Conservation (phyloP, 139 green algal species). For the Haematococcus lacustris region DNA sequence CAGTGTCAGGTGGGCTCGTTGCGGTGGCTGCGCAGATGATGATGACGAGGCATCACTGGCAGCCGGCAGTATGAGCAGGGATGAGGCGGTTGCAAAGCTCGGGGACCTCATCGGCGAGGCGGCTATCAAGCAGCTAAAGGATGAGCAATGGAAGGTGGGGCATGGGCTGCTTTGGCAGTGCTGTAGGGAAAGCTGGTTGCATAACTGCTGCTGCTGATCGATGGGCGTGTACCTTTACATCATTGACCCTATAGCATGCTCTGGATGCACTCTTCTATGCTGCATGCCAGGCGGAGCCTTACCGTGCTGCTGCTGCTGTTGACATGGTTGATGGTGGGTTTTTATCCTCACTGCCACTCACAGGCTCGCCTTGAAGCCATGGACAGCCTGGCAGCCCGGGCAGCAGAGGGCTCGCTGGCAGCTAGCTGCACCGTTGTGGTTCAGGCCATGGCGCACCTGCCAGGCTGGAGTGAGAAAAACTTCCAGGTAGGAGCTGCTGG, state of each 20-base stretch:
- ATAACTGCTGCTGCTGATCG: no score
- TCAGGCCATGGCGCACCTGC: constrained; percentile 59
- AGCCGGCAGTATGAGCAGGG: constrained; percentile 24
- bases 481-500: constrained; percentile 92
- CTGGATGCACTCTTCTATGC: no score
- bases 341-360: no score
- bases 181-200: no score
- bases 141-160: constrained; percentile 79
- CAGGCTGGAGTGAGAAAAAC: constrained; percentile 91
- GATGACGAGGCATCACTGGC: constrained; percentile 39
- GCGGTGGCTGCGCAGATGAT: no score
- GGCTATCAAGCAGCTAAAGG: constrained; percentile 47
- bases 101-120: constrained; percentile 49
- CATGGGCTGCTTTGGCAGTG: no score
- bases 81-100: constrained; percentile 47
- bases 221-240: no score
- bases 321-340: no score
- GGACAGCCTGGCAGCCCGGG: constrained; percentile 42
- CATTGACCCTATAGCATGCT: no score
- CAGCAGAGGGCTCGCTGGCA: constrained; percentile 19
- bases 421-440: constrained; percentile 39
- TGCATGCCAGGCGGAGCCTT: no score
- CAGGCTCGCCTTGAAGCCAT: constrained; percentile 74
- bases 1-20: no score
- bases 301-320: no score